phyloP scores from a whole-genome alignment of 495 filamentous ascomycete species.

The Elaphomyces granulatus region DNA sequence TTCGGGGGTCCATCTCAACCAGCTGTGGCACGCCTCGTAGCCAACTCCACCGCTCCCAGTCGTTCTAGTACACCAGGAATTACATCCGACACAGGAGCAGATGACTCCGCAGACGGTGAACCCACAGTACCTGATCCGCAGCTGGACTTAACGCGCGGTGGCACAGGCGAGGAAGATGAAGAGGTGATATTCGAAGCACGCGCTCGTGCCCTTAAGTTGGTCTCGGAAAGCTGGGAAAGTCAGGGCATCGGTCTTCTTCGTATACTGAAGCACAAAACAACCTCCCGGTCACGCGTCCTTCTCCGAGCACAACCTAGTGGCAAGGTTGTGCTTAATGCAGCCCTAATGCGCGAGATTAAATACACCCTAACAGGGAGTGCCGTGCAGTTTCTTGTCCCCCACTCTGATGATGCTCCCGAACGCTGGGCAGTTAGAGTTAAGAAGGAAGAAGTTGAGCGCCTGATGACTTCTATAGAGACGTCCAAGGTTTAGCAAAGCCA shows the following conservation, averaged over 20 bases:
- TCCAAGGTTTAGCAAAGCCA: background rate
- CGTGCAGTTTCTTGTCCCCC: slow-evolving; percentile 40
- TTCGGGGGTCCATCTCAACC: slow-evolving; percentile 26
- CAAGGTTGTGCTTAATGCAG: slow-evolving; percentile 52
- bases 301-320: slow-evolving; percentile 56
- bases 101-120: slow-evolving; percentile 39
- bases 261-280: slow-evolving; percentile 51
- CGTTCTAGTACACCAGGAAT: slow-evolving; percentile 29
- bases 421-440: slow-evolving; percentile 54
- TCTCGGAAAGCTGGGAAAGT: slow-evolving; percentile 36
- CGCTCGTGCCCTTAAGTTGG: slow-evolving; percentile 45
- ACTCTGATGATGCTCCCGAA: slow-evolving; percentile 37
- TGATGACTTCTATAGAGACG: background rate
- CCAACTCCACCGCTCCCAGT: slow-evolving; percentile 19
- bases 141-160: slow-evolving; percentile 45
- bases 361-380: slow-evolving; percentile 43
- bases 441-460: slow-evolving; percentile 25
- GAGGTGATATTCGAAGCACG: slow-evolving; percentile 45
- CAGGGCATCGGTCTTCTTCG: slow-evolving; percentile 52
- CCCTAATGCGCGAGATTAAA: slow-evolving; percentile 39
- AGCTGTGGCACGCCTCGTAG: slow-evolving; percentile 15
- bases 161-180: slow-evolving; percentile 61
- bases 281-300: slow-evolving; percentile 46
- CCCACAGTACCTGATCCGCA: slow-evolving; percentile 35
- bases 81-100: slow-evolving; percentile 47